Base-by-base conservation (phyloP, 2,329 filamentous ascomycete genomes). In the Paraphoma chrysanthemicola region DNA sequence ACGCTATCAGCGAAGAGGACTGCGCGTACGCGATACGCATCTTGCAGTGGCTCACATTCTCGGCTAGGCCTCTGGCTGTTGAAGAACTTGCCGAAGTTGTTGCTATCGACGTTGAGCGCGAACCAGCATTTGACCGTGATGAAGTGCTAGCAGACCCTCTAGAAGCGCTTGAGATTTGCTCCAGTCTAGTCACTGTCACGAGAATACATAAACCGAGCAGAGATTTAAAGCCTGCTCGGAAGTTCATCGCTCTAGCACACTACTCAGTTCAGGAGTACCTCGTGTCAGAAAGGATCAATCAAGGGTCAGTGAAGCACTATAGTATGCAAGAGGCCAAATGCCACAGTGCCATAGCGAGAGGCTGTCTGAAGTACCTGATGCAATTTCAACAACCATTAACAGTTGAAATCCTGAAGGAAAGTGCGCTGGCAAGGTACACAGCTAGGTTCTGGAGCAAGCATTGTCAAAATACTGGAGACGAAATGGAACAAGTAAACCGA, bases 261-360 rank as follows among this genome's bases (percentile, higher is more conserved):
- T 76, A 71, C 48, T 76, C 73, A 17, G 73, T 76, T n/a, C 63
- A 74, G 46, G 74, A 76, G 38, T 76, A 74, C 33, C 70, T 76
- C 28, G 12, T 68, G 0, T 75, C 72, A 41, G 57, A 65, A 11
- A 66, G 69, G 28, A 69, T 71, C 33, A 48, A 43, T 17, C 49
- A 64, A 62, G 63, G 68, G 7, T 23, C 38, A 44, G 66, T 64
- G 53, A 47, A 45, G 30, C 44, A 46, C 4, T 75, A 68, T 48
- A 56, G 62, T 42, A 68, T 75, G 62, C 58, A 66, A 48, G 55
- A 65, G 3, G 45, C 33, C 16, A 46, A 29, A 29, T 67, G 69
- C 30, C 62, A 74, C 28, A 48, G 45, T 8, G 44, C 49, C 6
- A 65, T 76, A 47, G 50, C 67, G n/a, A 56, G 48, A 29, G 44